Evolutionary conservation across 495 filamentous ascomycete species (phyloP).

Genomic region (Penicillium waksmanii): DNA sequence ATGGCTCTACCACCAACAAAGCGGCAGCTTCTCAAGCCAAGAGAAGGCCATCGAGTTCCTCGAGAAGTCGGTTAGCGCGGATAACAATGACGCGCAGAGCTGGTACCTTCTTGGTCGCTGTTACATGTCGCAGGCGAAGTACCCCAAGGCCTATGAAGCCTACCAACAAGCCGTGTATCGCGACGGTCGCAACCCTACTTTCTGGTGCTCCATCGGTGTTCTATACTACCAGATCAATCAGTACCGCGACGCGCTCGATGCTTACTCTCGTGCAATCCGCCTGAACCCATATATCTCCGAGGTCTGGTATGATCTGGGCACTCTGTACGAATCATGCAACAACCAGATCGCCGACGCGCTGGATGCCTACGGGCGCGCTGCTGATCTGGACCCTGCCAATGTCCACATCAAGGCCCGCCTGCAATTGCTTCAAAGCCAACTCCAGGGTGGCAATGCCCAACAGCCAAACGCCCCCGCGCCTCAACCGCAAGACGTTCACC

Average conservation of each 20-base stretch:
- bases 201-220: slow-evolving; percentile 99
- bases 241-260: slow-evolving; percentile 97
- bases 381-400: slow-evolving; percentile 90
- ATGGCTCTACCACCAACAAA: slow-evolving; percentile 97
- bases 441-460: slow-evolving; percentile 66
- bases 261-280: slow-evolving; percentile 96
- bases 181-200: slow-evolving; percentile 96
- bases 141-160: slow-evolving; percentile 97
- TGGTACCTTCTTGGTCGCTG: slow-evolving; percentile 98
- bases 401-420: slow-evolving; percentile 95
- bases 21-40: slow-evolving; percentile 83
- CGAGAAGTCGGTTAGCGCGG: slow-evolving; percentile 93
- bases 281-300: slow-evolving; percentile 99
- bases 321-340: slow-evolving; percentile 98
- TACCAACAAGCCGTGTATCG: slow-evolving; percentile 99
- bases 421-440: slow-evolving; percentile 79
- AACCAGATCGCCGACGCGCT: slow-evolving; percentile 97
- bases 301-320: slow-evolving; percentile 99
- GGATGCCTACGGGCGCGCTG: slow-evolving; percentile 92
- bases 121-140: slow-evolving; percentile 99
- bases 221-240: slow-evolving; percentile 99
- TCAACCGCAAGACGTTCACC: slow-evolving; percentile 82
- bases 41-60: slow-evolving; percentile 96
- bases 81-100: slow-evolving; percentile 93
- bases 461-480: slow-evolving; percentile 71